Evolutionary conservation across 2,329 filamentous ascomycete species (phyloP), one percentile per base, ranked within the genome.

Genomic region (Trichophyton simii): DNA sequence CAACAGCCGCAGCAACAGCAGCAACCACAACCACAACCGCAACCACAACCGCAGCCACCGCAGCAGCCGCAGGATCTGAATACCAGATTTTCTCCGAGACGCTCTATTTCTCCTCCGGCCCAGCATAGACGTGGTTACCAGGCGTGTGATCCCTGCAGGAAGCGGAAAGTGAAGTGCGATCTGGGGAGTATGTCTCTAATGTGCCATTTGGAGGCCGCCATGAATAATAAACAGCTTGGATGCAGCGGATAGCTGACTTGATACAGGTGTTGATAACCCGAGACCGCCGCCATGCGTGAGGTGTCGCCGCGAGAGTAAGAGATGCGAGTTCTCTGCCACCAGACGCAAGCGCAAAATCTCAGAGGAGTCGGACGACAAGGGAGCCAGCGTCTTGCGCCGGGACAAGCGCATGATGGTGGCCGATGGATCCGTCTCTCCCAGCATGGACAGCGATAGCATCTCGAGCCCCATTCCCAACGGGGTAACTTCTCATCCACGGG

Each of bases 271-370:
- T 71, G 94, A 97, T 76, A 92, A 94, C 69, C 94, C 94, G 25
- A 86, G 91, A 74, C 90, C 95, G 68, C 92, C 92, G 61, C 94
- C 94, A 1, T 99, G 94, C 74, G 88, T 92, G 63, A 86, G 94
- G 71, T 99, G 94, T 73, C 87, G 91, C 60, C 86, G 94, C 67
- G 94, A 99, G 79, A 90, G 87, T 77, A 97, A 97, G 74, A 87
- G 96, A 69, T 99, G 94, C 79, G 95, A 87, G 81, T 99, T 99
- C 79, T 95, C 91, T 65, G 89, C 91, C 20, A 97, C 91, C 36
- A 83, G 94, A 58, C 86, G 94, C 71, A 97, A 97, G 84, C 85
- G 91, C 72, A 95, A 94, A 80, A 82, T 82, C 57, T 83, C 77
- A 28, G 79, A 78, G 62, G 75, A 72, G 59, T 72, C 72, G 9